Evolutionary conservation across 176 grass and related monocot species (phyloP).

Genomic region (Metroxylon sagu): DNA sequence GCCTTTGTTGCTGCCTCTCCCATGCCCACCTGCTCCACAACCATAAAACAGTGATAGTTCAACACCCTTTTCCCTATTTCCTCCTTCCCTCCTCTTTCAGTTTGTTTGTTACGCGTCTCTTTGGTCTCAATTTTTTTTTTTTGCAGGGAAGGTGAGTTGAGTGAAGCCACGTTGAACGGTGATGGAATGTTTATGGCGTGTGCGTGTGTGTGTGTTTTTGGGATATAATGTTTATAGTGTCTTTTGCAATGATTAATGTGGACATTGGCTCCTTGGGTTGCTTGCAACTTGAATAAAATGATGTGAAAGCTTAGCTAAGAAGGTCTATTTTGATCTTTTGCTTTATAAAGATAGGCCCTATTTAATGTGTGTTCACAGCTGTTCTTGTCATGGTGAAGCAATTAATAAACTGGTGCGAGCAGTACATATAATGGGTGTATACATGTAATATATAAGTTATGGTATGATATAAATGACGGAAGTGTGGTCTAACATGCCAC

Average conservation of each 20-base stretch:
- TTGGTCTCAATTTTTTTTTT: no score
- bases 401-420: no score
- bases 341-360: no score
- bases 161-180: no score
- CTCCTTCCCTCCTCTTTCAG: neutral
- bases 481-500: no score
- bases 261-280: neutral
- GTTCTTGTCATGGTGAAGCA: no score
- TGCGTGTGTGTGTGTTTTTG: no score
- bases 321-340: neutral
- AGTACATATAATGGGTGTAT: neutral
- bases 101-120: neutral
- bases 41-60: neutral
- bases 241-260: conserved; percentile 3
- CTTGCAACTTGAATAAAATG: conserved; percentile 1
- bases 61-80: neutral
- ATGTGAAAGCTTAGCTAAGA: conserved; percentile 3
- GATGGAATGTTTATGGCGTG: no score
- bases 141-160: no score
- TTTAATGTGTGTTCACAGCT: no score
- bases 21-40: conserved; percentile 36
- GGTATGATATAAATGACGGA: no score
- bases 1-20: conserved; percentile 51
- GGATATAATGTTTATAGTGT: conserved; percentile 4
- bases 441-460: conserved; percentile 3